Conservation (phyloP, 169 alveolate species). For the Ichthyophthirius multifiliis region DNA sequence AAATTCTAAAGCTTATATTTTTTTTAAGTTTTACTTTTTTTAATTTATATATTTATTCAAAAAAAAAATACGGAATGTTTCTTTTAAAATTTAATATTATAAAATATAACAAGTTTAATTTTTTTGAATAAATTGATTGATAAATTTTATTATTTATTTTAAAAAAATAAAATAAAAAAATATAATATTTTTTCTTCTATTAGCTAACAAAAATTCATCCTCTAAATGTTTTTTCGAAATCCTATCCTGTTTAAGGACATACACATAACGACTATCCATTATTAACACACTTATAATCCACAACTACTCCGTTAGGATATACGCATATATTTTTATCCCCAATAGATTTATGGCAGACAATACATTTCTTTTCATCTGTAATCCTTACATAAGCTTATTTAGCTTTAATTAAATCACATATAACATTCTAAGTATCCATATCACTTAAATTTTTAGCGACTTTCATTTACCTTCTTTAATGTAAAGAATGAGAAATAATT, state of each 20-base stretch:
- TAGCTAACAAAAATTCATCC: no score
- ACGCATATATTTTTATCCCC: background rate
- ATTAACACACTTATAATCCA: slow-evolving; percentile 4
- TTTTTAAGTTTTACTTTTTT: no score
- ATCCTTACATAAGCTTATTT: slow-evolving; percentile 8
- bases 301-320: slow-evolving; percentile 18
- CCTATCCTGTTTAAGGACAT: background rate
- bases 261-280: background rate
- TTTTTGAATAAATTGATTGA: no score
- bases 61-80: no score
- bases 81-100: no score
- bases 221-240: slow-evolving; percentile 6
- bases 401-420: background rate
- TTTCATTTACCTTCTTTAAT: background rate
- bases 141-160: no score
- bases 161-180: no score
- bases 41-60: no score
- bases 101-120: no score
- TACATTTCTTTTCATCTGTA: slow-evolving; percentile 7
- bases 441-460: slow-evolving; percentile 10
- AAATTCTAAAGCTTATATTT: no score
- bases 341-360: background rate
- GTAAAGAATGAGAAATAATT: background rate
- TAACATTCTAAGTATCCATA: slow-evolving; percentile 3
- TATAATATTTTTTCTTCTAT: no score